phyloP scores from a whole-genome alignment of 306 rosid genomes.

The Lupinus albus region DNA sequence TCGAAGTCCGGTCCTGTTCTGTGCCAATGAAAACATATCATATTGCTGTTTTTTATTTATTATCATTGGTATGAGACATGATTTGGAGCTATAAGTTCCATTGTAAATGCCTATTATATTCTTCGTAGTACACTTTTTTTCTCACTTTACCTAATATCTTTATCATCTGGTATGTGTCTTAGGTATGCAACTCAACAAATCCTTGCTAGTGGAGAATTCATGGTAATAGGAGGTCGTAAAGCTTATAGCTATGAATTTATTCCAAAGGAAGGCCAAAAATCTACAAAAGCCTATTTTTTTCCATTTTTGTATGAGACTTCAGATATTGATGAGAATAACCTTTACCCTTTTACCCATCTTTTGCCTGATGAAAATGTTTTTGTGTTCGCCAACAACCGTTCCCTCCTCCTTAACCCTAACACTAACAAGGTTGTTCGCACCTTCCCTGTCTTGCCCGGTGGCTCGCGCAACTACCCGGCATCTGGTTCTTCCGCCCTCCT shows the following conservation, averaged over 20 bases:
- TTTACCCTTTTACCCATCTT: slow-evolving; percentile 77
- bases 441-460: slow-evolving; percentile 57
- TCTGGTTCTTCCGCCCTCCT: slow-evolving; percentile 78
- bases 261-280: slow-evolving; percentile 50
- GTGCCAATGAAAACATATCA: too few species aligned
- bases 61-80: too few species aligned
- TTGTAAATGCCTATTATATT: too few species aligned
- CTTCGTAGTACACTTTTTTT: too few species aligned
- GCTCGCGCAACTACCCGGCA: slow-evolving; percentile 86
- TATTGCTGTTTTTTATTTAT: too few species aligned
- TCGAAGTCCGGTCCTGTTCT: too few species aligned
- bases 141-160: not conserved
- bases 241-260: slow-evolving; percentile 67
- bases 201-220: slow-evolving; percentile 55
- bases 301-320: slow-evolving; percentile 71
- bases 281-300: slow-evolving; percentile 17
- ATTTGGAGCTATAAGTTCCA: too few species aligned
- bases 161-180: not conserved
- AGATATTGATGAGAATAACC: slow-evolving; percentile 86
- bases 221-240: slow-evolving; percentile 75
- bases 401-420: slow-evolving; percentile 59
- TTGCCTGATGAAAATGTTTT: slow-evolving; percentile 73
- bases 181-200: slow-evolving; percentile 76
- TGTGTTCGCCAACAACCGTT: slow-evolving; percentile 77
- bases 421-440: slow-evolving; percentile 52